Percentiles rank a stretch among this genome's conserved stretches.
phyloP scores from a whole-genome alignment of 164 flowering plant genomes.

The Warburgia ugandensis region DNA sequence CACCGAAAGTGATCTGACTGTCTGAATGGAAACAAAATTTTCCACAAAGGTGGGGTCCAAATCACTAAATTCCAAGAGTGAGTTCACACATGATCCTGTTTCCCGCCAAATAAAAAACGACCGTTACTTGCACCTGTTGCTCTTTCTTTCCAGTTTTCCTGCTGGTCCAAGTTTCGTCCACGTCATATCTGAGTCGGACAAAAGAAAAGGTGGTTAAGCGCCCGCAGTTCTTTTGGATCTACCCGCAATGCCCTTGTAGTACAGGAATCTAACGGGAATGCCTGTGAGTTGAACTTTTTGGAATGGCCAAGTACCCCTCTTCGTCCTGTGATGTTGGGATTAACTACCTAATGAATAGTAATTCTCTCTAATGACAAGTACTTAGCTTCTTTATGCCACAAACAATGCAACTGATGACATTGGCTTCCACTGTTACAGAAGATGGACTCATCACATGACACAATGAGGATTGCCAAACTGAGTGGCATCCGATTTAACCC shows the following conservation, averaged over 20 bases:
- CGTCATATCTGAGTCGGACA: constrained; percentile 50
- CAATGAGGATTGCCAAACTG: too few relatives aligned
- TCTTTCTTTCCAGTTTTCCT: constrained; percentile 19
- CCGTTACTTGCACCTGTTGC: constrained; percentile 24
- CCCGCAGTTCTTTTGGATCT: too few relatives aligned
- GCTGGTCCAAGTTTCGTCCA: constrained; percentile 22
- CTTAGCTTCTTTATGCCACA: too few relatives aligned
- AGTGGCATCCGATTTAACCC: too few relatives aligned
- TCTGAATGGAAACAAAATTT: constrained; percentile 36
- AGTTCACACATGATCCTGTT: constrained; percentile 34
- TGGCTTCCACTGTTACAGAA: too few relatives aligned
- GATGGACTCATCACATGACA: too few relatives aligned
- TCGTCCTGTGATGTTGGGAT: too few relatives aligned
- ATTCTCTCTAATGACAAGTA: too few relatives aligned
- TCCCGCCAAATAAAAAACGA: constrained; percentile 35
- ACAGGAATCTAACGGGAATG: too few relatives aligned
- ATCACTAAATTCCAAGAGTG: constrained; percentile 13
- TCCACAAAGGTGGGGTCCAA: constrained; percentile 38
- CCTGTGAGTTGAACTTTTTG: not conserved
- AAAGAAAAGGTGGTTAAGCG: constrained; percentile 4
- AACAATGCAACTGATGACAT: too few relatives aligned
- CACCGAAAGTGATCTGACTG: constrained; percentile 67
- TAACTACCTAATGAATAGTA: too few relatives aligned
- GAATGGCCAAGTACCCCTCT: constrained; percentile 1
- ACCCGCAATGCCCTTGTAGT: too few relatives aligned